phyloP scores from a whole-genome alignment of 768 basidiomycete species.

The Trametes elegans region DNA sequence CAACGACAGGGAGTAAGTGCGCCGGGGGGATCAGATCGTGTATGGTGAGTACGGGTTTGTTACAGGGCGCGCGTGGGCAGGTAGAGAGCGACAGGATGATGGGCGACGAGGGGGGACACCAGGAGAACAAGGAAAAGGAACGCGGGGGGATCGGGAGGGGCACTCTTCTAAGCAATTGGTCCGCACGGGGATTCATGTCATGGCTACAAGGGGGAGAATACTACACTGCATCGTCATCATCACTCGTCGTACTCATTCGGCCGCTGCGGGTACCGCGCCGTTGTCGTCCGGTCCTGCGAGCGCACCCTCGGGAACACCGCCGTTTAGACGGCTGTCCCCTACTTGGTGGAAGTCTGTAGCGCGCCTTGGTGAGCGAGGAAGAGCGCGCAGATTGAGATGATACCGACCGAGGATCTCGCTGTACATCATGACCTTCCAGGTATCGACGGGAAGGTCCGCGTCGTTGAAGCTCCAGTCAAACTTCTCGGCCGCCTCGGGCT shows the following conservation, averaged over 20 bases:
- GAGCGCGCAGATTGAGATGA: background rate
- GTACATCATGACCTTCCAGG: slow-evolving; percentile 99
- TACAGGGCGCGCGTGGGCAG: background rate
- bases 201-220: slow-evolving; percentile 6
- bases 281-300: slow-evolving; percentile 59
- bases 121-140: background rate
- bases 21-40: background rate
- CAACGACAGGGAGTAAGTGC: background rate
- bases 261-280: slow-evolving; percentile 10
- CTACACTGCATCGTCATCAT: slow-evolving; percentile 2
- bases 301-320: slow-evolving; percentile 56
- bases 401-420: slow-evolving; percentile 89
- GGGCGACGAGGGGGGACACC: background rate
- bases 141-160: background rate
- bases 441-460: slow-evolving; percentile 96
- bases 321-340: slow-evolving; percentile 46
- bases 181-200: slow-evolving; percentile 6
- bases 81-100: background rate
- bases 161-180: slow-evolving; percentile 13
- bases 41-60: background rate
- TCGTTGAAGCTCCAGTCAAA: slow-evolving; percentile 99
- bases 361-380: background rate
- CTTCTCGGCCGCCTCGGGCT: slow-evolving; percentile 88
- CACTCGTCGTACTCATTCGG: background rate
- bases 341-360: slow-evolving; percentile 78